Percentiles rank a stretch among this genome's conserved stretches.
Evolutionary conservation across 2,329 filamentous ascomycete genomes (phyloP).

Genomic region (Drechslerella stenobrocha): DNA sequence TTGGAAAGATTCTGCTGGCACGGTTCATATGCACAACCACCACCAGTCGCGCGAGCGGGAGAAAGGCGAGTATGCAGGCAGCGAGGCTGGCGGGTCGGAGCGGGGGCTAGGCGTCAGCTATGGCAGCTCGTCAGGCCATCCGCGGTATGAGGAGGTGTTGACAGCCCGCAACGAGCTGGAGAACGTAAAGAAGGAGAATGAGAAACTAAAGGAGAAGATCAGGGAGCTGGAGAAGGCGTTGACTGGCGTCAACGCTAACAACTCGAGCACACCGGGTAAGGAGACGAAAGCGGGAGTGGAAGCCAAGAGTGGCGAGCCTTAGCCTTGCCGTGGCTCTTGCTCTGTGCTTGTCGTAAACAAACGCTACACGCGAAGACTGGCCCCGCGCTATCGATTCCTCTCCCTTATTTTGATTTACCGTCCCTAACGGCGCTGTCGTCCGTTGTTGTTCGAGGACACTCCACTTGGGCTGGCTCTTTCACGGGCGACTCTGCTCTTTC

Average conservation of each 20-base stretch:
- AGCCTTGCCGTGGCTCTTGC: background rate
- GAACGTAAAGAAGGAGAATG: constrained; percentile 66
- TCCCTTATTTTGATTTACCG: background rate
- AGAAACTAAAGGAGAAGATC: constrained; percentile 64
- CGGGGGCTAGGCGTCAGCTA: constrained; percentile 38
- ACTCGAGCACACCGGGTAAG: constrained; percentile 9
- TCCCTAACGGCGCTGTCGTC: background rate
- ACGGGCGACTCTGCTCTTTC: background rate
- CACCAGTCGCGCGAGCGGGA: constrained; percentile 46
- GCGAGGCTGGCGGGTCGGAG: constrained; percentile 40
- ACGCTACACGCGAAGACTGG: too few relatives aligned
- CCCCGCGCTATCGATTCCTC: background rate
- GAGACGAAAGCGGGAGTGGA: constrained; percentile 22
- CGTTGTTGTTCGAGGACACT: constrained; percentile 3
- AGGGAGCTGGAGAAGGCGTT: constrained; percentile 63
- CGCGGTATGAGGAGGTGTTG: constrained; percentile 59
- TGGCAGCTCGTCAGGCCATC: constrained; percentile 27
- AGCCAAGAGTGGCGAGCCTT: constrained; percentile 40
- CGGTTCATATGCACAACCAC: constrained; percentile 36
- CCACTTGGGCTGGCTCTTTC: background rate
- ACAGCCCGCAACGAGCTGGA: constrained; percentile 66
- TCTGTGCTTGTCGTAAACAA: too few relatives aligned
- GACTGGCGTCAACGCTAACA: constrained; percentile 17
- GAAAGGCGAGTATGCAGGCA: constrained; percentile 42
- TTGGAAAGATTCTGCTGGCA: constrained; percentile 42